These are phyloP conservation scores for Trichoderma sp. DNA, from an alignment of 2,329 filamentous ascomycete species.

Conservation along the genomic window DNA sequence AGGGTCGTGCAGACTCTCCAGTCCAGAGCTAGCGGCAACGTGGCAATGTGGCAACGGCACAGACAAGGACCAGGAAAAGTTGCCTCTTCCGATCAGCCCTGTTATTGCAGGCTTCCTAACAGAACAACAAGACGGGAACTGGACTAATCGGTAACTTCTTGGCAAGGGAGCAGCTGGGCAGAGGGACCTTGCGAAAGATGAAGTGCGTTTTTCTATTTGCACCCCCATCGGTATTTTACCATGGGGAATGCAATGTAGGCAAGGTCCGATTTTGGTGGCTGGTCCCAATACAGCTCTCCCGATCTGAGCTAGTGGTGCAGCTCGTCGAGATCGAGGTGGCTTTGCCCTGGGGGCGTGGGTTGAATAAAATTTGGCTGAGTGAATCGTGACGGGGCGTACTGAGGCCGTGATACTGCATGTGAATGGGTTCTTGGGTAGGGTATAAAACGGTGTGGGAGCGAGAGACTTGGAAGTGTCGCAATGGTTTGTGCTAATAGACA, in stretches of 20 bases:
- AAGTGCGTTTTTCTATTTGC: background rate
- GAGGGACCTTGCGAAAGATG: background rate
- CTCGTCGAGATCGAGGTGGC: slow-evolving; percentile 28
- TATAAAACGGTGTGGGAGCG: background rate
- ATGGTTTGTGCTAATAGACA: background rate
- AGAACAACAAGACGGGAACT: background rate
- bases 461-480: background rate
- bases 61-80: background rate
- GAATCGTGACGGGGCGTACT: background rate
- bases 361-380: background rate
- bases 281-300: slow-evolving; percentile 13
- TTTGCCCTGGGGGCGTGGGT: background rate
- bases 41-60: background rate
- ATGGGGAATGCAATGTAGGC: background rate
- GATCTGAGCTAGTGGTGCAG: slow-evolving; percentile 32
- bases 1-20: background rate
- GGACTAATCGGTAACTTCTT: background rate
- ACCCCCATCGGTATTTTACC: background rate
- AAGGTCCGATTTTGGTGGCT: background rate
- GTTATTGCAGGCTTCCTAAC: background rate
- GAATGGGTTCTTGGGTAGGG: background rate
- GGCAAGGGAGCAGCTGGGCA: background rate
- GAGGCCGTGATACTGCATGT: background rate
- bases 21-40: background rate
- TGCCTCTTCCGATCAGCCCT: background rate